Percentiles rank a stretch among this genome's conserved stretches.
Conservation (phyloP, 2,329 filamentous ascomycete genomes). For the Trichoderma afroharzianum region DNA sequence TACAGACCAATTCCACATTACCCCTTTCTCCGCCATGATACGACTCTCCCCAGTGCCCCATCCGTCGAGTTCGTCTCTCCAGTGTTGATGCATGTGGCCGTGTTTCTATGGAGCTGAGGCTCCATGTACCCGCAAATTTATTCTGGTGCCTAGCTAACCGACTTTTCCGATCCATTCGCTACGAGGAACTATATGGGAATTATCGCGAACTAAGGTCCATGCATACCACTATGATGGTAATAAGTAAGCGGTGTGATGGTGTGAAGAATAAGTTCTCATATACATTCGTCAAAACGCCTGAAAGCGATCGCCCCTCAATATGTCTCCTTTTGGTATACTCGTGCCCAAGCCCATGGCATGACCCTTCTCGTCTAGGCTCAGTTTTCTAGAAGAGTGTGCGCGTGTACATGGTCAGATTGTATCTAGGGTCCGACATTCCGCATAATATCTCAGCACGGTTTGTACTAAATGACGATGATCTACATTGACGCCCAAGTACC, state of each 20-base stretch:
- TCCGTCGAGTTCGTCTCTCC: background rate
- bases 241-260: background rate
- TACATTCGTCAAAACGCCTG: background rate
- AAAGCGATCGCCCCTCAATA: background rate
- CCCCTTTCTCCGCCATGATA: conserved; percentile 1
- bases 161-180: conserved; percentile 2
- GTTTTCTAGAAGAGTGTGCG: background rate
- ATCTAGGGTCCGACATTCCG: background rate
- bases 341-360: background rate
- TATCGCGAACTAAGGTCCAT: background rate
- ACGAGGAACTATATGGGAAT: background rate
- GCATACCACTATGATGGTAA: background rate
- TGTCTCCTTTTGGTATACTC: background rate
- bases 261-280: background rate
- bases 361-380: background rate
- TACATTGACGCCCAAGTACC: background rate
- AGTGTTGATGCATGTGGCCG: background rate
- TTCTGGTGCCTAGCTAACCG: conserved; percentile 14
- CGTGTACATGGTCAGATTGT: background rate
- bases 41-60: background rate
- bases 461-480: background rate
- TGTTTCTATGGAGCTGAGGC: background rate
- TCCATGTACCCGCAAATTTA: conserved; percentile 7
- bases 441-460: background rate
- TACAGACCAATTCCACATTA: background rate